These are phyloP conservation scores for Boletus rufocinnamomeus DNA, from an alignment of 768 basidiomycete genomes.

Conservation along the genomic window DNA sequence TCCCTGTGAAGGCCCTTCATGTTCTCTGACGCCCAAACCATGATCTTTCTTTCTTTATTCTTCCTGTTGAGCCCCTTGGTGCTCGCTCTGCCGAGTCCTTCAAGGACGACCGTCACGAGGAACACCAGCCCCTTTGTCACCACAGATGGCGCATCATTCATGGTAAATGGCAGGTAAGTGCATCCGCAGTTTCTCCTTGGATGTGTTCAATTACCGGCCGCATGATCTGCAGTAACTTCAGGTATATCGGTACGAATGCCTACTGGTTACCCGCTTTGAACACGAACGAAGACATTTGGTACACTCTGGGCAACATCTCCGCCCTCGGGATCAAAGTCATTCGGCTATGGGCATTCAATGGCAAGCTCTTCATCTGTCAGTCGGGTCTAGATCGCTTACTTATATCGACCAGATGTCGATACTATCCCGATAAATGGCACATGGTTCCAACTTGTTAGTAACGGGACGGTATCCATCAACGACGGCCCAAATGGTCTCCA, in stretches of 20 bases:
- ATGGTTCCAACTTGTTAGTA: constrained; percentile 63
- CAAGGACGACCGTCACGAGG: constrained; percentile 36
- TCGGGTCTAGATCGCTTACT: constrained; percentile 9
- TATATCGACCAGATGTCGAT: constrained; percentile 45
- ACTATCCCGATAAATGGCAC: constrained; percentile 56
- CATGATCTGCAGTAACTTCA: constrained; percentile 38
- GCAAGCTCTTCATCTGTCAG: constrained; percentile 29
- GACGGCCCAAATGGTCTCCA: constrained; percentile 62
- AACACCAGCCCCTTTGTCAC: constrained; percentile 45
- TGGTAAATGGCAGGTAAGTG: constrained; percentile 54
- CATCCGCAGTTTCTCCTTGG: background rate
- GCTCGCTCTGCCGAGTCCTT: constrained; percentile 33
- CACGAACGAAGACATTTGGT: constrained; percentile 53
- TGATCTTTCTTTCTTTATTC: constrained; percentile 38
- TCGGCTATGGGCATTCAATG: constrained; percentile 74
- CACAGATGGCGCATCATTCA: constrained; percentile 46
- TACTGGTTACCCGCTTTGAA: constrained; percentile 68
- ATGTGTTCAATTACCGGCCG: constrained; percentile 15
- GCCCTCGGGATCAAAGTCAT: constrained; percentile 58
- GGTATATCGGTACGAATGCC: constrained; percentile 58
- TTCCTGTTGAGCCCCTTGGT: constrained; percentile 36
- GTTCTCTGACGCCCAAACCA: constrained; percentile 30
- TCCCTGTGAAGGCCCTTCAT: background rate
- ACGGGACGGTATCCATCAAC: constrained; percentile 58
- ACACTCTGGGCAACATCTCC: constrained; percentile 59